These are phyloP conservation scores for Diaporthe sp. DNA, from an alignment of 2,329 filamentous ascomycete genomes.

Conservation along the genomic window DNA sequence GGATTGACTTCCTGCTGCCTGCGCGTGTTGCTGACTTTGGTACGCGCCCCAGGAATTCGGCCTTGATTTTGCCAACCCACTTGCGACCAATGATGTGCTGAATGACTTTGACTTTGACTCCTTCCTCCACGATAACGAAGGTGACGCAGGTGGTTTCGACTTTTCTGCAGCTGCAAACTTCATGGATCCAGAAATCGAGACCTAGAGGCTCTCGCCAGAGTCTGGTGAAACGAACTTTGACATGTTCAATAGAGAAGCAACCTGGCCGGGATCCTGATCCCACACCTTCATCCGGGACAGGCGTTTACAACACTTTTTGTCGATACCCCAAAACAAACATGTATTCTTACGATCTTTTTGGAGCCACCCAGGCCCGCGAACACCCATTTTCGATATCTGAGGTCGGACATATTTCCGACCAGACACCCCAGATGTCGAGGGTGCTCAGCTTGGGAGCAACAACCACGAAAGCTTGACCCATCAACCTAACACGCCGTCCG, in stretches of 20 bases:
- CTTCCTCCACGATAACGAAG: slow-evolving; percentile 71
- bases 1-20: slow-evolving; percentile 17
- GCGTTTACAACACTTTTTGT: slow-evolving; percentile 38
- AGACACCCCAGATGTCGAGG: not conserved
- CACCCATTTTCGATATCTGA: slow-evolving; percentile 21
- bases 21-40: slow-evolving; percentile 38
- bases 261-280: slow-evolving; percentile 10
- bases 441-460: slow-evolving; percentile 5
- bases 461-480: not conserved
- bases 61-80: slow-evolving; percentile 69
- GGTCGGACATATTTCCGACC: not conserved
- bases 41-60: slow-evolving; percentile 55
- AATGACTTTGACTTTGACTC: slow-evolving; percentile 78
- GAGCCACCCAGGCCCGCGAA: slow-evolving; percentile 14
- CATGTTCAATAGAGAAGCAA: slow-evolving; percentile 4
- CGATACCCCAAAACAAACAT: slow-evolving; percentile 40
- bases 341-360: slow-evolving; percentile 39
- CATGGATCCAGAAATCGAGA: slow-evolving; percentile 67
- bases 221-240: slow-evolving; percentile 7
- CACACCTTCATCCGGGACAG: slow-evolving; percentile 26
- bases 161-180: slow-evolving; percentile 64
- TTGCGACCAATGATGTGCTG: slow-evolving; percentile 68
- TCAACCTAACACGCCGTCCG: slow-evolving; percentile 7
- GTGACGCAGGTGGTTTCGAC: slow-evolving; percentile 63
- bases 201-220: slow-evolving; percentile 24